Evolutionary conservation across 768 basidiomycete species (phyloP), one percentile per base, ranked within the genome.

Genomic region (Mycena crocata): DNA sequence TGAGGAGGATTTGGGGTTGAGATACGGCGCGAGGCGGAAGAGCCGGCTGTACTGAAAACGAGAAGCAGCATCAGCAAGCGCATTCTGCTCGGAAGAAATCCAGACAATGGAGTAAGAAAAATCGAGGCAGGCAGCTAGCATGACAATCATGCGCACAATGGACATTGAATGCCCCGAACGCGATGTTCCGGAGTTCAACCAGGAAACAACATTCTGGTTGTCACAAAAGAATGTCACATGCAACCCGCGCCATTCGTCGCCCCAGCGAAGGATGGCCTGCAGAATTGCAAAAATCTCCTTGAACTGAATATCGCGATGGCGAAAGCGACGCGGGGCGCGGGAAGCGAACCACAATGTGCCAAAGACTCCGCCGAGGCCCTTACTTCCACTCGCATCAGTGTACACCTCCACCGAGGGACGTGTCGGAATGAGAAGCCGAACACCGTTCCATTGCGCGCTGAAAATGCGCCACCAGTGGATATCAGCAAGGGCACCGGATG

Each of bases 141-240:
- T 45, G n/a, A 45, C 17, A 24, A 45, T 14, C n/a, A 24, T 24
- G 44, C 44, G 44, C 23, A 45, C 23, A 8, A 45, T 24, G 7
- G 23, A 58, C 64, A 67, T 67, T 4, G 59, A 57, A 23, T 35
- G n/a, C 26, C 23, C 23, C 39, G 52, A 67, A 60, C 24, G 69
- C 59, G 23, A 23, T 23, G 44, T 45, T 6, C 44, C 44, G 3
- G 44, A 45, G 4, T 24, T 45, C 44, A 45, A 45, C 44, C 44
- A 24, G n/a, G 44, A 45, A n/a, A 24, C 23, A 24, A 45, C 44
- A 24, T 66, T 65, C 57, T 68, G 48, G 50, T 77, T 77, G 54
- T 75, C 75, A 35, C 67, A 48, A 49, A 73, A 74, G 57, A 76
- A 74, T 19, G 67, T 62, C 39, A 77, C 68, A 49, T 75, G 75